These are phyloP conservation scores for Ganoderma resinaceum DNA, from an alignment of 1,284 basidiomycete species.

Conservation along the genomic window DNA sequence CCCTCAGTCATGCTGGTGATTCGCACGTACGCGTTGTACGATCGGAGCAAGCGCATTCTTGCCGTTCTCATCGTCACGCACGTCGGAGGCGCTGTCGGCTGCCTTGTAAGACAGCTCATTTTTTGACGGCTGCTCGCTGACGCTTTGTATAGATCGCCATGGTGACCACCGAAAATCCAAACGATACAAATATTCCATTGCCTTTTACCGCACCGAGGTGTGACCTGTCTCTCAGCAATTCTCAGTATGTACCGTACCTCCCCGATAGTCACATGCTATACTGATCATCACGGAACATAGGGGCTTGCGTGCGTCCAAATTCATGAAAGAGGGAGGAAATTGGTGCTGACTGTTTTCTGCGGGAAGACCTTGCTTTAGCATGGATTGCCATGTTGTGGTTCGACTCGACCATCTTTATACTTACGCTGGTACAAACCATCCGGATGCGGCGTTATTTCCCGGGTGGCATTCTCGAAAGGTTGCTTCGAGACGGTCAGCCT, in stretches of 20 bases:
- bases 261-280: too few relatives aligned
- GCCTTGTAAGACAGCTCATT: slow-evolving; percentile 15
- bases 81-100: slow-evolving; percentile 20
- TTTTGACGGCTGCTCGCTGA: neutral
- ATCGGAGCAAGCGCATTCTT: slow-evolving; percentile 28
- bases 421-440: slow-evolving; percentile 26
- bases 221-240: slow-evolving; percentile 21
- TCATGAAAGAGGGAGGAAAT: neutral
- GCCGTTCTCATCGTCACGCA: slow-evolving; percentile 21
- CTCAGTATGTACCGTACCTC: slow-evolving; percentile 14
- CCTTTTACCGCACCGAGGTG: slow-evolving; percentile 20
- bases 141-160: slow-evolving; percentile 10
- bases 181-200: slow-evolving; percentile 10
- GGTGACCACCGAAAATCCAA: slow-evolving; percentile 20
- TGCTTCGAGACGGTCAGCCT: slow-evolving; percentile 31
- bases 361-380: slow-evolving; percentile 22
- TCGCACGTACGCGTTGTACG: slow-evolving; percentile 31
- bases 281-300: slow-evolving; percentile 8
- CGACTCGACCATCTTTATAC: slow-evolving; percentile 27
- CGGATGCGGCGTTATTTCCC: slow-evolving; percentile 21
- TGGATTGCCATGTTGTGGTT: slow-evolving; percentile 30
- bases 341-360: neutral
- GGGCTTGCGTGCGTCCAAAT: slow-evolving; percentile 20
- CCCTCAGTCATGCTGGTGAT: slow-evolving; percentile 25
- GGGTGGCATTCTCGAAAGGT: slow-evolving; percentile 24